phyloP scores from a whole-genome alignment of 306 rosid species.

The Cyamopsis tetragonoloba region DNA sequence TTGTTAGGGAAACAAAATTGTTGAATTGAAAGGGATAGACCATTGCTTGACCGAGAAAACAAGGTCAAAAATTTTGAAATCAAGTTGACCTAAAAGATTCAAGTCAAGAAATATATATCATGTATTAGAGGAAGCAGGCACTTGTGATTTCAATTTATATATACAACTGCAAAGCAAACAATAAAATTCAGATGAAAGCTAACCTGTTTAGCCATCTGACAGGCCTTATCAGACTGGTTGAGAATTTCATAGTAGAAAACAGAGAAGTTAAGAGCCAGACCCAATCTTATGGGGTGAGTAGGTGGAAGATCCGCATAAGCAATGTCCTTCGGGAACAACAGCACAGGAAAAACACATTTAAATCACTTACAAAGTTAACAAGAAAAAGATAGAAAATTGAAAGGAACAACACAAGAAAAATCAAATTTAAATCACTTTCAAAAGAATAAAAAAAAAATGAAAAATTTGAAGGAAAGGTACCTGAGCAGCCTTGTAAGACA shows the following conservation, averaged over 20 bases:
- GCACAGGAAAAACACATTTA: neutral
- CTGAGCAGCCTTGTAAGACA: conserved; percentile 77
- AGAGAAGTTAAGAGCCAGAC: conserved; percentile 70
- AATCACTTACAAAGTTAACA: neutral
- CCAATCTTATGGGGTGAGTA: conserved; percentile 80
- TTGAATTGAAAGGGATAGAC: neutral
- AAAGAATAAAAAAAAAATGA: neutral
- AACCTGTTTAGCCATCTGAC: conserved; percentile 84
- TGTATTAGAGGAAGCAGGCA: neutral
- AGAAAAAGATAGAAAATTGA: neutral
- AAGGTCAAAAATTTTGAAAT: neutral
- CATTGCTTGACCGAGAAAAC: neutral
- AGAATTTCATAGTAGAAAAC: conserved; percentile 80
- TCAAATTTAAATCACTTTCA: neutral
- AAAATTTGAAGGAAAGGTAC: conserved; percentile 9
- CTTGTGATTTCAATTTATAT: no score
- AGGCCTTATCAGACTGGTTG: conserved; percentile 75
- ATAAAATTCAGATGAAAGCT: neutral
- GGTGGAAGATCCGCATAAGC: conserved; percentile 65
- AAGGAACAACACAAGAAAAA: neutral
- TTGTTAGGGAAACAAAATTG: neutral
- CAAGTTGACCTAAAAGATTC: conserved; percentile 3
- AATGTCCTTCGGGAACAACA: conserved; percentile 46
- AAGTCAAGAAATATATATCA: neutral
- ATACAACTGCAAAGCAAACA: neutral